A percentile compares a stretch with the other conserved stretches of the same genome.
phyloP scores from a whole-genome alignment of 345 rosid species.

The Isatis tinctoria region DNA sequence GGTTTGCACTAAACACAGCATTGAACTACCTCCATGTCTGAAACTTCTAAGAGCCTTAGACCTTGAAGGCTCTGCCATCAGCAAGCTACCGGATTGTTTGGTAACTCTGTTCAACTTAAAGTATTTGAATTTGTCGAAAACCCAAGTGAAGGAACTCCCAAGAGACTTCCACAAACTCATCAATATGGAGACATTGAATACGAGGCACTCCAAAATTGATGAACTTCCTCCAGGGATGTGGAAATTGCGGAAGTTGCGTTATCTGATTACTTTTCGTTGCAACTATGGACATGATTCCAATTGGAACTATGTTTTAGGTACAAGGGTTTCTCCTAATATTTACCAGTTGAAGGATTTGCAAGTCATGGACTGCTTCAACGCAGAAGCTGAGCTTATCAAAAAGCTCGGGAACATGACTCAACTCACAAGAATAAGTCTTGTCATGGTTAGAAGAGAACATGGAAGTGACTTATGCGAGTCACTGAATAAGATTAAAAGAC shows the following conservation, averaged over 20 bases:
- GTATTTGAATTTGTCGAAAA: conserved; percentile 36
- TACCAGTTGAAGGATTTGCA: conserved; percentile 33
- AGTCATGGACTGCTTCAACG: conserved; percentile 24
- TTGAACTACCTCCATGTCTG: conserved; percentile 9
- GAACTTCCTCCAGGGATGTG: conserved; percentile 34
- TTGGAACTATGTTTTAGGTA: conserved; percentile 23
- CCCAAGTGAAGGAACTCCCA: conserved; percentile 31
- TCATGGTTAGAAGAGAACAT: conserved; percentile 17
- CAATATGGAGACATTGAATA: conserved; percentile 31
- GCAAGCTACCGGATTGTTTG: conserved; percentile 22
- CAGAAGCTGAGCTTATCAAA: conserved; percentile 9
- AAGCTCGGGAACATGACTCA: conserved; percentile 33
- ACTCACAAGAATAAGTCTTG: conserved; percentile 27
- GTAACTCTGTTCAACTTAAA: conserved; percentile 36
- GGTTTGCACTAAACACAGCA: conserved; percentile 14
- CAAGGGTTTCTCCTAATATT: conserved; percentile 2
- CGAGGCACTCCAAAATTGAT: conserved; percentile 16
- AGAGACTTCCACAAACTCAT: conserved; percentile 29
- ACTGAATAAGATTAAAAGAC: conserved; percentile 23
- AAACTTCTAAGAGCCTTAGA: conserved; percentile 35
- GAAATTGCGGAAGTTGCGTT: conserved; percentile 27
- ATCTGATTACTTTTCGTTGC: conserved; percentile 13
- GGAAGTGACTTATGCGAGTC: conserved; percentile 32
- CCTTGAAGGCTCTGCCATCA: conserved; percentile 29
- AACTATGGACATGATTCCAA: not conserved